Conservation (phyloP, 164 flowering plant species). For the Paratinospora sagittata region DNA sequence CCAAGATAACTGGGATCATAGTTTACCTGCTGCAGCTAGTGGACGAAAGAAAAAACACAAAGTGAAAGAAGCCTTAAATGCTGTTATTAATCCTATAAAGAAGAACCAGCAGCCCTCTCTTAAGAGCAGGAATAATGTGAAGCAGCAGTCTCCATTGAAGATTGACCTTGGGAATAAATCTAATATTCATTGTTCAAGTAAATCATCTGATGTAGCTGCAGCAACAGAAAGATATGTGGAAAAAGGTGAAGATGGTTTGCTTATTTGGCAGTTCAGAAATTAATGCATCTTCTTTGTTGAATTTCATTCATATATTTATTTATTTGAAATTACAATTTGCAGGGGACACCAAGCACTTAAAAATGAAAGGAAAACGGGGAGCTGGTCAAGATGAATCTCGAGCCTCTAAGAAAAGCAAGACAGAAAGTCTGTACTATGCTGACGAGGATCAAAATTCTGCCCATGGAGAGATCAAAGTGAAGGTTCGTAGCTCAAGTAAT, state of each 20-base stretch:
- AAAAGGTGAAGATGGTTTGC: conserved; percentile 16
- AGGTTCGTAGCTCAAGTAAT: conserved; percentile 16
- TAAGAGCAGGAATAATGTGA: conserved; percentile 39
- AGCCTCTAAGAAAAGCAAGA: conserved; percentile 58
- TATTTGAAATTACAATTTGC: conserved; percentile 12
- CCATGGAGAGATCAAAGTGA: conserved; percentile 18
- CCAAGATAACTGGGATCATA: conserved; percentile 23
- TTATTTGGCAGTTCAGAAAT: not conserved
- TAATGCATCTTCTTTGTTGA: not conserved
- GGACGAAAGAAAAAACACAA: conserved; percentile 46
- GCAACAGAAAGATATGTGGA: conserved; percentile 33
- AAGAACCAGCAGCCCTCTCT: conserved; percentile 34
- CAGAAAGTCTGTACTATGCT: conserved; percentile 21
- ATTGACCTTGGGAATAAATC: conserved; percentile 21
- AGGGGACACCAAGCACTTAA: conserved; percentile 46
- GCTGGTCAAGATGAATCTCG: conserved; percentile 32
- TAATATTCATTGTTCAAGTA: conserved; percentile 26
- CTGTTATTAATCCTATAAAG: conserved; percentile 29
- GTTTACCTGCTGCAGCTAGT: conserved; percentile 17
- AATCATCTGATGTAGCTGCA: conserved; percentile 26
- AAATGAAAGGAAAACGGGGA: conserved; percentile 39
- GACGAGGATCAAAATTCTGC: conserved; percentile 38
- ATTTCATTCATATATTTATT: not conserved
- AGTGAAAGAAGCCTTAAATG: conserved; percentile 31
- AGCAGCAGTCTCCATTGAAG: conserved; percentile 30